Evolutionary conservation across 2,329 filamentous ascomycete species (phyloP).

Genomic region (Escovopsis weberi): DNA sequence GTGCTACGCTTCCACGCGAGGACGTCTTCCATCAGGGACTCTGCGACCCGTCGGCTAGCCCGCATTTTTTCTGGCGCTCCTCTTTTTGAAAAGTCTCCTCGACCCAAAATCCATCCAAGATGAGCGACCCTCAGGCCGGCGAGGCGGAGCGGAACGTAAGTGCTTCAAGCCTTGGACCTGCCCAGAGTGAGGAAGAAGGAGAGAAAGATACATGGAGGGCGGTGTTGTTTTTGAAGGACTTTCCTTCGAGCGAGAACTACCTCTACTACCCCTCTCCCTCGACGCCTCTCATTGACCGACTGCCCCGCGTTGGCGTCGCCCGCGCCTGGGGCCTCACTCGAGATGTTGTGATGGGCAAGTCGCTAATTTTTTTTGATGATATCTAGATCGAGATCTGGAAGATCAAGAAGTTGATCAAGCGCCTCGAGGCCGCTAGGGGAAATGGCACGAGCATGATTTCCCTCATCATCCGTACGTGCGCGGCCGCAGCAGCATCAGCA

Average conservation of each 20-base stretch:
- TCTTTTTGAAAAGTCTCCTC: conserved; percentile 1
- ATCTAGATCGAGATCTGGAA: conserved; percentile 69
- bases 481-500: conserved; percentile 1
- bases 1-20: conserved; percentile 7
- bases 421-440: conserved; percentile 88
- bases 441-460: conserved; percentile 99
- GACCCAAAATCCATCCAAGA: conserved; percentile 34
- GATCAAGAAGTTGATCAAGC: conserved; percentile 99
- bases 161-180: conserved; percentile 8
- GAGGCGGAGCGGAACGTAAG: conserved; percentile 94
- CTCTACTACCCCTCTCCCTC: conserved; percentile 1
- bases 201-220: no score
- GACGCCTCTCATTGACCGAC: conserved; percentile 12
- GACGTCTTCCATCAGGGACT: conserved; percentile 4
- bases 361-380: no score
- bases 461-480: conserved; percentile 78
- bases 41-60: conserved; percentile 3
- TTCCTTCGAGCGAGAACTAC: no score
- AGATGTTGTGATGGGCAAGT: no score
- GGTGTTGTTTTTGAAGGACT: no score
- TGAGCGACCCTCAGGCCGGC: conserved; percentile 75
- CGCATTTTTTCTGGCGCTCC: conserved; percentile 2
- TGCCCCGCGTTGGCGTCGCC: conserved; percentile 17
- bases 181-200: no score
- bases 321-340: no score